These are phyloP conservation scores for Dichotomopilus funicola DNA, from an alignment of 2,329 filamentous ascomycete species.

Conservation along the genomic window DNA sequence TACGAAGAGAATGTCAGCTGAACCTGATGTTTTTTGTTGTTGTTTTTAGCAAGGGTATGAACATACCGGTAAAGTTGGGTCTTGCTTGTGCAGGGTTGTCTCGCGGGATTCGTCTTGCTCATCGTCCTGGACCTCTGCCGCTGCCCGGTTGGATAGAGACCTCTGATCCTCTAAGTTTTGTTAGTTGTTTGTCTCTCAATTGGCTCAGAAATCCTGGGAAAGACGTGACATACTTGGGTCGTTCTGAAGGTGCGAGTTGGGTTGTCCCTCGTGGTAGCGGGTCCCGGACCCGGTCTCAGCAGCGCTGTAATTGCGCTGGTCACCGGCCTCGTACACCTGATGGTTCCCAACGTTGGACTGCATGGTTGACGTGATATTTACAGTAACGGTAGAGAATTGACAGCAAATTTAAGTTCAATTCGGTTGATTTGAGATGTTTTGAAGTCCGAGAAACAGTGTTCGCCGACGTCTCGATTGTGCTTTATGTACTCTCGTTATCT, in stretches of 20 bases:
- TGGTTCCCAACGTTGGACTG: slow-evolving; percentile 60
- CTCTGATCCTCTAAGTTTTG: slow-evolving; percentile 57
- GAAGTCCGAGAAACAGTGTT: not conserved
- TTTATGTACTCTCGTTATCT: not conserved
- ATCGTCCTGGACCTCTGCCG: slow-evolving; percentile 44
- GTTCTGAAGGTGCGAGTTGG: slow-evolving; percentile 58
- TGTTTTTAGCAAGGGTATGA: not conserved
- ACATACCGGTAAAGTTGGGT: slow-evolving; percentile 54
- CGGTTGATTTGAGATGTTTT: not conserved
- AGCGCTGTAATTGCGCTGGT: slow-evolving; percentile 61
- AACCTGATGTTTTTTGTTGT: not conserved
- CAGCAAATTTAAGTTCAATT: not conserved
- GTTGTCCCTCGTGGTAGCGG: slow-evolving; percentile 66
- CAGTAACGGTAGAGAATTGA: not conserved
- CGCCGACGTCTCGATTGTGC: not conserved
- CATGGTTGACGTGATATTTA: slow-evolving; percentile 24
- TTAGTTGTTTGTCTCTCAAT: slow-evolving; percentile 17
- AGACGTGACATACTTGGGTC: slow-evolving; percentile 57
- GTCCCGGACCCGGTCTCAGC: slow-evolving; percentile 45
- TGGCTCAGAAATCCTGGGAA: not conserved
- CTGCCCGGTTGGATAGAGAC: slow-evolving; percentile 63
- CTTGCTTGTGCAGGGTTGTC: slow-evolving; percentile 43
- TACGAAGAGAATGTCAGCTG: not conserved
- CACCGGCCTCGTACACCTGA: slow-evolving; percentile 65
- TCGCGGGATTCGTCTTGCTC: slow-evolving; percentile 36